A percentile compares a stretch with the other conserved stretches of the same genome.
Evolutionary conservation across 225 moss, liverwort and hornwort genomes (phyloP).

Genomic region (Lunularia cruciata): DNA sequence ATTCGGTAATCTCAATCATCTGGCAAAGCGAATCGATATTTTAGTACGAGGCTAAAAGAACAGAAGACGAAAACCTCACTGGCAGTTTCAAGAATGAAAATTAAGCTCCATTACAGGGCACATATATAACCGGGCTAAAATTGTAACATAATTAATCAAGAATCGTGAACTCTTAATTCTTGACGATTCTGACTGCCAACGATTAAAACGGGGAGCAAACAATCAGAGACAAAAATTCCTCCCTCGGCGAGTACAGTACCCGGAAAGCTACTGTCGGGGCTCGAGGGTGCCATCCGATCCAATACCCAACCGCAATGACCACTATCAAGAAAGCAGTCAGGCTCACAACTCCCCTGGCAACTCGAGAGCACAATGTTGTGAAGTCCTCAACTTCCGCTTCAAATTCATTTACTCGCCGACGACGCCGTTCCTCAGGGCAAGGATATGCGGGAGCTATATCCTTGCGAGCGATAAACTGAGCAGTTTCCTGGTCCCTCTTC

Average conservation of each 20-base stretch:
- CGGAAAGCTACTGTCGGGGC: not conserved
- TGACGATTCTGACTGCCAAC: no score
- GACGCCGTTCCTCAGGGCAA: not conserved
- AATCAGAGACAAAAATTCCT: no score
- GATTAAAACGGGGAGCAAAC: no score
- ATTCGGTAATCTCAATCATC: not conserved
- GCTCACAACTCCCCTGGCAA: not conserved
- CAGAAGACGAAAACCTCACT: no score
- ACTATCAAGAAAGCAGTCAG: not conserved
- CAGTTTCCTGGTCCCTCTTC: no score
- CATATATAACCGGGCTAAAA: no score
- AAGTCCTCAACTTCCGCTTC: not conserved
- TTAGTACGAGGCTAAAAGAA: not conserved
- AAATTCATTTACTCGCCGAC: not conserved
- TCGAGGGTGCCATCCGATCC: conserved; percentile 1
- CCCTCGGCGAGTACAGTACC: not conserved
- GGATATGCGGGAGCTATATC: no score
- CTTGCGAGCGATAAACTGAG: no score
- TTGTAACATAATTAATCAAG: no score
- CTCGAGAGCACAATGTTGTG: not conserved
- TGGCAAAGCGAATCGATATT: not conserved
- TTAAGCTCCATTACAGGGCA: not conserved
- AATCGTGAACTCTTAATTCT: no score
- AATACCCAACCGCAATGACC: not conserved
- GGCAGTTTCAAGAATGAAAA: no score